Evolutionary conservation across 2,329 filamentous ascomycete species (phyloP).

Genomic region (Sporothrix protearum): DNA sequence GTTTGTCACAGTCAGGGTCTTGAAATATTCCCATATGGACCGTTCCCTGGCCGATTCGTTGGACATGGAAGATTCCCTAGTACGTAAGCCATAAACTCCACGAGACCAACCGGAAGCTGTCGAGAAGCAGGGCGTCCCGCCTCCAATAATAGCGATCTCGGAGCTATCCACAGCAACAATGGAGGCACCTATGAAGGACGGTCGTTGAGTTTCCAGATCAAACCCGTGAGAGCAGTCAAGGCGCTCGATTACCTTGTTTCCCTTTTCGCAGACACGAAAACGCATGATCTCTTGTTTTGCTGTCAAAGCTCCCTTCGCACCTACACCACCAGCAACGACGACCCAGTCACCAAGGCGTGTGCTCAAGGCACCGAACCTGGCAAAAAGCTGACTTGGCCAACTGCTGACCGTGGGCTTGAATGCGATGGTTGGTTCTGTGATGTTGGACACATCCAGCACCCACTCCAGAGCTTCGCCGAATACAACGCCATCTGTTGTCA

Average conservation of each 20-base stretch:
- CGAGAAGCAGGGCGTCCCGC: conserved; percentile 84
- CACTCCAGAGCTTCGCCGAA: conserved; percentile 63
- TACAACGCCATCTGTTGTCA: conserved; percentile 61
- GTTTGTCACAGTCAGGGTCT: conserved; percentile 21
- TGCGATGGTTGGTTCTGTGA: conserved; percentile 29
- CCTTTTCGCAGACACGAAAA: conserved; percentile 38
- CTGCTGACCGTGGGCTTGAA: neutral
- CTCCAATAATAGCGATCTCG: conserved; percentile 64
- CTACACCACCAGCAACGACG: conserved; percentile 45
- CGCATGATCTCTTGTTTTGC: conserved; percentile 51
- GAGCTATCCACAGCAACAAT: conserved; percentile 45
- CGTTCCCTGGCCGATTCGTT: neutral
- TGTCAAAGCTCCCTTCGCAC: conserved; percentile 41
- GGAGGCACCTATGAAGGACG: conserved; percentile 69
- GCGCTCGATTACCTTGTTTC: conserved; percentile 31
- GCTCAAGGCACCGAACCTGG: conserved; percentile 25
- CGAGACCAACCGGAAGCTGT: conserved; percentile 84
- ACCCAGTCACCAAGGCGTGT: conserved; percentile 19
- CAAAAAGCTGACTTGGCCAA: conserved; percentile 6
- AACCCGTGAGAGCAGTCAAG: neutral
- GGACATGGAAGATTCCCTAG: neutral
- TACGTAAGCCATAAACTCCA: conserved; percentile 48
- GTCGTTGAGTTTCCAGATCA: conserved; percentile 39
- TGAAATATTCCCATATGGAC: conserved; percentile 19
- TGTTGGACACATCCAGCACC: conserved; percentile 47